Base-by-base conservation (phyloP, 225 moss, liverwort and hornwort species). In the Physcomitrium patens region DNA sequence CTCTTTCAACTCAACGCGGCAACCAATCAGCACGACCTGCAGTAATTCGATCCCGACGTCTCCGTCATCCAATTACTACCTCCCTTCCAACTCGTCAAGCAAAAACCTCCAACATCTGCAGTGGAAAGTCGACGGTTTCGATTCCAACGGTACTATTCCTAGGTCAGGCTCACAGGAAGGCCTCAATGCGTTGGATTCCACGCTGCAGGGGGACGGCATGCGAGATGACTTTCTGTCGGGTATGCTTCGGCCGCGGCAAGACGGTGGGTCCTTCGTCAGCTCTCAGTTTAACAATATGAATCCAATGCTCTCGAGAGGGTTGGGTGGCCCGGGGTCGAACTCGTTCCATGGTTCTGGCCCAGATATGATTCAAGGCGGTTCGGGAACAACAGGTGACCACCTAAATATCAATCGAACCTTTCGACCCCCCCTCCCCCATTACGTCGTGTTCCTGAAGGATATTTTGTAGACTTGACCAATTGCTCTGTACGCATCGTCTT, bases 31-130 rank as follows among this genome's bases (percentile, higher is more conserved):
- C 31, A 37, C 50, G 31, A 37, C 56, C 11, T 63, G 27, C 43
- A 57, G 31, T 47, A 7, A 2, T 0, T 11, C 31, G 18, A 27
- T 48, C 7, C 47, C 46, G 2, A 41, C 43, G 6, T 53, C 56
- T 0, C 46, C 55, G 2, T 46, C 63, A 15, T 23, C 50, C 1
- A 62, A 27, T 18, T 62, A 52, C 27, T 65, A 52, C 45, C 72
- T 72, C 12, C 60, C 73, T 8, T 67, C 73, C 7, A 52, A 54
- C 13, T 65, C 79, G 0, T 27, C 61, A 11, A 77, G 42, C 53
- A 77, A 10, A 43, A 77, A 53, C 27, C 44, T 77, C 7, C 69
- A 77, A 54, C 54, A 55, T 12, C 3, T 19, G 55, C 63, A 77
- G 7, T 70, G 77, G 70, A 37, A 37, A 37, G 31, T 37, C 5